Conservation (phyloP, 768 basidiomycete genomes). For the Amyloporia xantha region DNA sequence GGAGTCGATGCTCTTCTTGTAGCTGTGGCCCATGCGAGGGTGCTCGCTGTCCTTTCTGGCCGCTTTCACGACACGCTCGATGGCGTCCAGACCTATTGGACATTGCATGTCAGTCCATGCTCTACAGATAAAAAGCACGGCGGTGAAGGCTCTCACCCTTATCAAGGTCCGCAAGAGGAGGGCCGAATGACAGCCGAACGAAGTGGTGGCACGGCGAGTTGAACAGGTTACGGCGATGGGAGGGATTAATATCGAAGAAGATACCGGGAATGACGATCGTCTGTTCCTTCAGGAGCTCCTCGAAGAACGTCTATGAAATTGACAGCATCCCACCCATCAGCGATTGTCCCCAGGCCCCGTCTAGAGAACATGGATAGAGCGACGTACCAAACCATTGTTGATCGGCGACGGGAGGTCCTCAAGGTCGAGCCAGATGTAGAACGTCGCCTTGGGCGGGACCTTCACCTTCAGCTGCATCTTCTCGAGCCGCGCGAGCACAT, state of each 20-base stretch:
- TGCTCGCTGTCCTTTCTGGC: constrained; percentile 53
- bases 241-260: constrained; percentile 79
- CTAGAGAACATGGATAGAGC: background rate
- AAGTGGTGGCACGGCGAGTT: constrained; percentile 88
- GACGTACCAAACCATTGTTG: constrained; percentile 78
- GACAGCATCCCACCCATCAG: constrained; percentile 2
- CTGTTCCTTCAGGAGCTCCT: constrained; percentile 85
- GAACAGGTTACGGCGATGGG: constrained; percentile 84
- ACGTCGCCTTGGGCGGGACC: constrained; percentile 74
- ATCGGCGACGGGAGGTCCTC: constrained; percentile 73
- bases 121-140: no score
- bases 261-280: constrained; percentile 89
- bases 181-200: constrained; percentile 82
- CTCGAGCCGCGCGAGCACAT: constrained; percentile 77
- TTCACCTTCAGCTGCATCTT: constrained; percentile 72
- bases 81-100: constrained; percentile 73
- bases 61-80: constrained; percentile 68
- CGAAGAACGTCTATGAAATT: constrained; percentile 97
- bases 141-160: constrained; percentile 40
- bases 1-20: constrained; percentile 50
- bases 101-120: no score
- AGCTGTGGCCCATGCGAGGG: constrained; percentile 62
- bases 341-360: background rate
- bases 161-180: constrained; percentile 72
- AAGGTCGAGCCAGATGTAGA: constrained; percentile 93